Evolutionary conservation across 345 rosid genomes (phyloP).

Genomic region (Eucalyptus cloeziana): DNA sequence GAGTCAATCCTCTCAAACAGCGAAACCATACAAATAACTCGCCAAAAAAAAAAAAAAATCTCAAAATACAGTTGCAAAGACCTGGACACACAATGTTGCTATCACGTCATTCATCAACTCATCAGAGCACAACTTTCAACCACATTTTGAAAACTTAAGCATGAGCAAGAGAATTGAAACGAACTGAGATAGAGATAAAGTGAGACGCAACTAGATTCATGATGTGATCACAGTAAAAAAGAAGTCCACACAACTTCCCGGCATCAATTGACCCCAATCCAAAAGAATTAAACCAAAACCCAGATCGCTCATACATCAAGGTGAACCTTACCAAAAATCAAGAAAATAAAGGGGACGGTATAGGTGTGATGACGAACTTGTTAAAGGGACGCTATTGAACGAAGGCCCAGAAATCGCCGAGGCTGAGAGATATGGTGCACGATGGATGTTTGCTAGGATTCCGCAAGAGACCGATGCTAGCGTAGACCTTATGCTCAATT

Average conservation of each 20-base stretch:
- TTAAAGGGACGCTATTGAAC: slow-evolving; percentile 48
- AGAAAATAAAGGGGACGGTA: slow-evolving; percentile 19
- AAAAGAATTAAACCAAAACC: background rate
- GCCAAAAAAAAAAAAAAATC: background rate
- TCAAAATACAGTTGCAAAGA: background rate
- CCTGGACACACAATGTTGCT: background rate
- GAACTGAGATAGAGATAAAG: no score
- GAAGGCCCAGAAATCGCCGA: slow-evolving; percentile 62
- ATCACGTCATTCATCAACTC: background rate
- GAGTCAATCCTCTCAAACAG: background rate
- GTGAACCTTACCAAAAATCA: no score
- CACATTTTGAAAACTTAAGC: background rate
- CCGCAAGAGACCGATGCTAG: slow-evolving; percentile 54
- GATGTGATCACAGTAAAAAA: background rate
- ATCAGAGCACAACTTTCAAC: background rate
- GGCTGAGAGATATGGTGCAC: slow-evolving; percentile 44
- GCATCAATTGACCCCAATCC: background rate
- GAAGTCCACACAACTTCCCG: background rate
- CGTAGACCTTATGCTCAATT: slow-evolving; percentile 46
- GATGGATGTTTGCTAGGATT: slow-evolving; percentile 73
- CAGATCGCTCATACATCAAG: slow-evolving; percentile 4
- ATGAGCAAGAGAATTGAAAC: background rate
- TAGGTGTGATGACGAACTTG: slow-evolving; percentile 54
- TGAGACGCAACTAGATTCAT: background rate
- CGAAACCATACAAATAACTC: background rate